Base-by-base conservation (phyloP, 73 alveolate genomes). In the Blepharisma stoltei region DNA sequence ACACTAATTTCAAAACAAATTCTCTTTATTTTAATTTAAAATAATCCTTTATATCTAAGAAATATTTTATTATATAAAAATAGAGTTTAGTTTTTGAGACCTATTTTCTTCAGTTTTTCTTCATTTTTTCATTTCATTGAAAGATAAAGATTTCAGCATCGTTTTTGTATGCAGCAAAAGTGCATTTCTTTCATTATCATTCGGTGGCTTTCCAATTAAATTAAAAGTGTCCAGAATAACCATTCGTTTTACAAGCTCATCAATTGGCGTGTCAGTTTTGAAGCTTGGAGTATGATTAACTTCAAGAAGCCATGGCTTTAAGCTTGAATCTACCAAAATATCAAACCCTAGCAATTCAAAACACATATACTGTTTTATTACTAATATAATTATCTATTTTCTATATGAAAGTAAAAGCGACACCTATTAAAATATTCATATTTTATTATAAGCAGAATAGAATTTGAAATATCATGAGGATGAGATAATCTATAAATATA, bases 231-330 rank as follows among this genome's bases (percentile, higher is more conserved):
- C 93, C 11, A 68, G 38, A n/a, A 89, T 89, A 6, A 89, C 67
- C 52, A 52, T 79, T 73, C 71, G 86, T 67, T 89, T 89, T 6
- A 89, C 84, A 25, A 76, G 68, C 44, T 49, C 80, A 78, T 89
- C 96, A 25, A 89, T 65, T 5, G 91, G 93, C 0, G 96, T 73
- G 44, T 89, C 96, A 11, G 89, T 82, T 0, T 83, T 75, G 77
- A 89, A 89, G 50, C 91, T 80, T 18, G 96, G 93, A 52, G 93
- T 76, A 70, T 89, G 89, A 82, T 89, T 89, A 2, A 89, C 96
- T 82, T 89, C 93, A 1, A 89, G 41, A 14, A 89, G 78, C 92
- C 93, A 89, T 27, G 93, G 92, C 73, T 89, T 89, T 18, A 81
- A 41, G 20, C 83, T 70, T 6, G 48, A 37, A 79, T 89, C 96